Conservation (phyloP, 192 early-diverging fungal species). For the Neocallimastix lanati region DNA sequence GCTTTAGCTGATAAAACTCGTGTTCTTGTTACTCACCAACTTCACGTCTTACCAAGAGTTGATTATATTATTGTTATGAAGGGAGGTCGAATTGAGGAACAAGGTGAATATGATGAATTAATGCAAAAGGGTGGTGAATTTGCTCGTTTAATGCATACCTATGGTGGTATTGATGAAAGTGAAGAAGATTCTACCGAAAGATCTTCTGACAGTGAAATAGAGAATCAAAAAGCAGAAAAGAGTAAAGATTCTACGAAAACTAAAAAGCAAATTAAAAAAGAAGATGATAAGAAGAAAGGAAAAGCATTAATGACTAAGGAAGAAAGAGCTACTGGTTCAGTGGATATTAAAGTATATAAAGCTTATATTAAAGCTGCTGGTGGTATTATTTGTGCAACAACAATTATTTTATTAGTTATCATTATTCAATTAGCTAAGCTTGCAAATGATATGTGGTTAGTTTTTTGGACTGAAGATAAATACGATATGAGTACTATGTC, state of each 20-base stretch:
- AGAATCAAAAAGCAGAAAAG: background rate
- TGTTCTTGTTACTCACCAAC: constrained; percentile 29
- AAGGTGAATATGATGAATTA: background rate
- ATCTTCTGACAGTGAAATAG: too few species aligned
- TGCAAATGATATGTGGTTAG: background rate
- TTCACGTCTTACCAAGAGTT: constrained; percentile 19
- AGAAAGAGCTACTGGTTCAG: constrained; percentile 2
- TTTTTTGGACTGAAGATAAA: background rate
- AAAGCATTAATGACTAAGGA: constrained; percentile 2
- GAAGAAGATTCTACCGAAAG: too few species aligned
- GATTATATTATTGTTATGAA: constrained; percentile 24
- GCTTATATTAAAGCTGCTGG: background rate
- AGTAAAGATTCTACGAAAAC: too few species aligned
- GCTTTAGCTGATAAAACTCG: constrained; percentile 24
- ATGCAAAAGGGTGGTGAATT: background rate
- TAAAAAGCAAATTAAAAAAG: background rate
- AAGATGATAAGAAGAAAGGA: background rate
- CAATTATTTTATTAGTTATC: background rate
- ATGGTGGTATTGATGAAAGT: background rate
- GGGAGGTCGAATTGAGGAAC: constrained; percentile 13
- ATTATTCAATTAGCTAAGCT: background rate
- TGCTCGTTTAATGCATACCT: constrained; percentile 1
- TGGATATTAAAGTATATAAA: background rate
- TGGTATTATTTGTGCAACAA: background rate
- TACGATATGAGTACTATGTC: background rate